A percentile compares a stretch with the other conserved stretches of the same genome.
These are phyloP conservation scores for Colletotrichum gigasporum DNA, from an alignment of 2,329 filamentous ascomycete species.

Conservation along the genomic window DNA sequence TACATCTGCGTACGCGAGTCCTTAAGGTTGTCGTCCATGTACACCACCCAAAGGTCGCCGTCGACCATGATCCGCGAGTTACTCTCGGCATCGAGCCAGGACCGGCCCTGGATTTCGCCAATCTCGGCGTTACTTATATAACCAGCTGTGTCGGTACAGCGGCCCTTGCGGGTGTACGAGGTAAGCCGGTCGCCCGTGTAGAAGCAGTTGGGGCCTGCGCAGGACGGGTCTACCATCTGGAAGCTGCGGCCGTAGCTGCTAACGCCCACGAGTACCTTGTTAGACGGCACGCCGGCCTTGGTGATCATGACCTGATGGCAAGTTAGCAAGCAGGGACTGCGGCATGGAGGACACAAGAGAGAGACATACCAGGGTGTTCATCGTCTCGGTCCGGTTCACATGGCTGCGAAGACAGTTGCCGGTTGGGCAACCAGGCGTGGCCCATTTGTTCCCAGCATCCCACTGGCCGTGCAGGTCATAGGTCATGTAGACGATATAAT, in stretches of 20 bases:
- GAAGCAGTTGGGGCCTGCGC: constrained; percentile 29
- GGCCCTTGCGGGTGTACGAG: constrained; percentile 14
- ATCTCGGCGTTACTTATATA: constrained; percentile 43
- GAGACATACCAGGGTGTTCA: constrained; percentile 40
- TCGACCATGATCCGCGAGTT: constrained; percentile 1
- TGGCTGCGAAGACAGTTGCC: constrained; percentile 45
- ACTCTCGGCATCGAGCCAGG: neutral
- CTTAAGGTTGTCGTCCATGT: constrained; percentile 39
- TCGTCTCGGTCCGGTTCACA: constrained; percentile 48
- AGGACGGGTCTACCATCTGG: constrained; percentile 41
- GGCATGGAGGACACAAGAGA: constrained; percentile 42
- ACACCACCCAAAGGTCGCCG: constrained; percentile 39
- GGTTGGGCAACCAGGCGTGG: constrained; percentile 38
- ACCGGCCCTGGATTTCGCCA: neutral
- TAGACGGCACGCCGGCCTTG: constrained; percentile 41
- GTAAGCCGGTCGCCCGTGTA: constrained; percentile 33
- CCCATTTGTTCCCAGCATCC: constrained; percentile 40
- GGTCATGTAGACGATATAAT: constrained; percentile 37
- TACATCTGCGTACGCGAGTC: constrained; percentile 32
- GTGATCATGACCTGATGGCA: constrained; percentile 49
- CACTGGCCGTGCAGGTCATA: constrained; percentile 26
- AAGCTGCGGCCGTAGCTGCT: constrained; percentile 44
- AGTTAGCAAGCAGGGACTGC: constrained; percentile 39
- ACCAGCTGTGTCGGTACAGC: constrained; percentile 36
- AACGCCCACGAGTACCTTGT: constrained; percentile 43